Percentiles rank a stretch among this genome's conserved stretches.
Evolutionary conservation across 495 filamentous ascomycete species (phyloP).

Genomic region (Astrocystis sublimbata): DNA sequence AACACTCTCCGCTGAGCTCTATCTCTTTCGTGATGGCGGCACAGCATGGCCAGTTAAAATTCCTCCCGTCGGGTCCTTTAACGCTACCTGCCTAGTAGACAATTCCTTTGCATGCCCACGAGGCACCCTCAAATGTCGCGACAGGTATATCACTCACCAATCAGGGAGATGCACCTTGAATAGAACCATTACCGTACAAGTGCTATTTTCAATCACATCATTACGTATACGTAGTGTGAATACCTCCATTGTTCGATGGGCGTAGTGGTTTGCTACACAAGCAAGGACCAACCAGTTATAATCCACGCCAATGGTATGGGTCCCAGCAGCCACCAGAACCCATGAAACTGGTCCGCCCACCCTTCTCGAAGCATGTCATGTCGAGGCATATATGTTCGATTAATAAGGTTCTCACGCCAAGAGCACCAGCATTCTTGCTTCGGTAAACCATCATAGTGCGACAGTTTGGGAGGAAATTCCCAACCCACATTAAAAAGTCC

Average conservation of each 20-base stretch:
- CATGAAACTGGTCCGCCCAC: conserved; percentile 13
- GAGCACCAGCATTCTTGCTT: background rate
- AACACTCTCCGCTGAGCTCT: background rate
- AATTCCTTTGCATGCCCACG: background rate
- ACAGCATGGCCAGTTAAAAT: background rate
- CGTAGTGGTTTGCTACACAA: background rate
- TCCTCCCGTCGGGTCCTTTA: background rate
- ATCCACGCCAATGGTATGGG: conserved; percentile 10
- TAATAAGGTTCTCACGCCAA: conserved; percentile 28
- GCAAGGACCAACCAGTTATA: conserved; percentile 13
- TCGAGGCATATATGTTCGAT: conserved; percentile 1
- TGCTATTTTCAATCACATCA: too few relatives aligned
- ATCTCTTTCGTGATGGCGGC: background rate
- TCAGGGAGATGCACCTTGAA: background rate
- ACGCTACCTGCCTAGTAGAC: too few relatives aligned
- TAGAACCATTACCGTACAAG: too few relatives aligned
- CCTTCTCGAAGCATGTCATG: conserved; percentile 20
- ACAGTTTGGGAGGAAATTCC: background rate
- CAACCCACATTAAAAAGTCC: background rate
- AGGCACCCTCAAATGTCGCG: background rate
- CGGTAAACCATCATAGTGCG: background rate
- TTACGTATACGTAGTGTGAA: background rate
- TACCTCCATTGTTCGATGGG: background rate
- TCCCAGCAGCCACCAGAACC: conserved; percentile 20
- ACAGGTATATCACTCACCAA: background rate